Evolutionary conservation across 371 early-diverging fungal species (phyloP).

Genomic region (Syncephalastrum racemosum): DNA sequence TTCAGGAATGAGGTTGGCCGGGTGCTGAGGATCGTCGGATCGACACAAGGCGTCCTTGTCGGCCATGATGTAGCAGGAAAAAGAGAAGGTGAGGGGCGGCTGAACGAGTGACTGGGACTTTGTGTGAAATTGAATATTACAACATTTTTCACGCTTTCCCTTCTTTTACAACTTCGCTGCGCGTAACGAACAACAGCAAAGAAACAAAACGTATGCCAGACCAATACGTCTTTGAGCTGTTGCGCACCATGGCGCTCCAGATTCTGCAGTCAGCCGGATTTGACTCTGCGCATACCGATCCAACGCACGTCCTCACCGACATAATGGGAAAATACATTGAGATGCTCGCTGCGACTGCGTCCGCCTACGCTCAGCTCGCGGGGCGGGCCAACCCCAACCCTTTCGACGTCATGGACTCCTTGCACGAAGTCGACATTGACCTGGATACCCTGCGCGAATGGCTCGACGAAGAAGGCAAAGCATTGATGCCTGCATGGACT

Average conservation of each 20-base stretch:
- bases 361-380: conserved; percentile 42
- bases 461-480: conserved; percentile 46
- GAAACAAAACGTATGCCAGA: conserved; percentile 33
- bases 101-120: too few species aligned
- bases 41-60: conserved; percentile 31
- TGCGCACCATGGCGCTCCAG: conserved; percentile 43
- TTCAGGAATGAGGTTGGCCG: conserved; percentile 92
- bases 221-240: conserved; percentile 43
- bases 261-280: conserved; percentile 51
- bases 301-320: conserved; percentile 44
- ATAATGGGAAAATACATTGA: conserved; percentile 44
- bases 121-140: too few species aligned
- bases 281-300: conserved; percentile 37
- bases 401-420: conserved; percentile 34
- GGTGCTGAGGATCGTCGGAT: conserved; percentile 70
- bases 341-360: conserved; percentile 36
- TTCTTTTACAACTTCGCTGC: too few species aligned
- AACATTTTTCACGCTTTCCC: too few species aligned
- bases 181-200: too few species aligned
- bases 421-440: conserved; percentile 32
- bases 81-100: too few species aligned
- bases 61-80: too few species aligned
- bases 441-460: conserved; percentile 29
- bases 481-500: conserved; percentile 44
- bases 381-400: conserved; percentile 38